Base-by-base conservation (phyloP, 352 stramenopile species). In the Achlya hypogyna region DNA sequence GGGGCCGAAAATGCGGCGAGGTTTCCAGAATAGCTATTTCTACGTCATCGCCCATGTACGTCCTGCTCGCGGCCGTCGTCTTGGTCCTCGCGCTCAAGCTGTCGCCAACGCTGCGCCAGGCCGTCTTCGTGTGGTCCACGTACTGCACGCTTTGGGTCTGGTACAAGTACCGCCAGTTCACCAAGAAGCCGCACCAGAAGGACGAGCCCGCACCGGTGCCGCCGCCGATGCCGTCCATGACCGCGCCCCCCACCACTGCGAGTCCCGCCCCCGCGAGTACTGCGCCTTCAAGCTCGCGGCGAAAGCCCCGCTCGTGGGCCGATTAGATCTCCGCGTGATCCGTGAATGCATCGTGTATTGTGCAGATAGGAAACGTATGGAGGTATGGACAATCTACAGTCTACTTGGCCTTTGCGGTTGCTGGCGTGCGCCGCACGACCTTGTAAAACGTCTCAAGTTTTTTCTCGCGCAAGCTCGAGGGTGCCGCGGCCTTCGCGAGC, bases 81-180 rank as follows among this genome's bases (percentile, higher is more conserved):
- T 67, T 67, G 28, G 42, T 29, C 1, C 42, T 49, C 18, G 60
- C 31, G 20, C 23, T 67, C 43, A 20, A 32, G 14, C 18, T 49
- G 14, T 58, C 38, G 20, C 38, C 23, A 23, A 25, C 60, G 12
- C 23, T 67, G 28, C 42, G 60, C 12, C 42, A 45, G 16, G 8
- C 47, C 20, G 23, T 38, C 4, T 67, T 67, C 47, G 60, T 67
- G 20, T 35, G 60, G 47, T 29, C 60, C 16, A 67, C 60, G 9
- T 67, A 67, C 34, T 32, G 43, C 38, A 67, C 60, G 4, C 43
- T 67, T 10, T 58, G n/a, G 27, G 5, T 67, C 12, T 67, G 60
- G 60, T 67, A 67, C 28, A 29, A 58, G 14, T 67, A 67, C 60
- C 60, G 60, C 20, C 60, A 67, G 29, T 28, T 60, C 14, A 67